These are phyloP conservation scores for Irpex sp. DNA, from an alignment of 1,284 basidiomycete genomes.

Conservation along the genomic window DNA sequence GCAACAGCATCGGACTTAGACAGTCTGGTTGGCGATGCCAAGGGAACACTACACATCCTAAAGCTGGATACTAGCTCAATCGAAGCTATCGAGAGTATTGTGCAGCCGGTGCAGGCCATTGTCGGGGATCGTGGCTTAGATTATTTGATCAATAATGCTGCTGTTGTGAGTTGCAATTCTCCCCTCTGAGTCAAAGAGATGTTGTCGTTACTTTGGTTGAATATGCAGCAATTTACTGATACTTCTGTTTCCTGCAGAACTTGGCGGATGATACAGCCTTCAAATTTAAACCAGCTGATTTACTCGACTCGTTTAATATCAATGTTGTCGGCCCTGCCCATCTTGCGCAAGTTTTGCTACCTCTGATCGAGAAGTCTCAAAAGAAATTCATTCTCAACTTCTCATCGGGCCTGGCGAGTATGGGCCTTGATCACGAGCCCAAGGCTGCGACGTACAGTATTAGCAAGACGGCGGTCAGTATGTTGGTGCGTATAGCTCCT, in stretches of 20 bases:
- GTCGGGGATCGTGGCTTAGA: constrained; percentile 31
- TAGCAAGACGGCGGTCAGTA: constrained; percentile 29
- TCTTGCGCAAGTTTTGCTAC: constrained; percentile 28
- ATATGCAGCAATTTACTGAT: neutral
- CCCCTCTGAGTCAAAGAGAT: neutral
- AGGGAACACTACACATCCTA: constrained; percentile 31
- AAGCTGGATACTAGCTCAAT: constrained; percentile 30
- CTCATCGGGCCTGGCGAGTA: constrained; percentile 28
- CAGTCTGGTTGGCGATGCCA: constrained; percentile 21
- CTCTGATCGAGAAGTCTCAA: constrained; percentile 27
- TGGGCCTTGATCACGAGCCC: constrained; percentile 22
- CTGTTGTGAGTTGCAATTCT: constrained; percentile 24
- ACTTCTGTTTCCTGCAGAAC: constrained; percentile 18
- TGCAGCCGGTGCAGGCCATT: constrained; percentile 20
- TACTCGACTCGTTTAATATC: constrained; percentile 22
- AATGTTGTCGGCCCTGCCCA: constrained; percentile 34
- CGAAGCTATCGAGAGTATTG: constrained; percentile 26
- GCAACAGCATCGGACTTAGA: constrained; percentile 9
- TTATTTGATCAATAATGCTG: constrained; percentile 40
- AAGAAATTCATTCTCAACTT: constrained; percentile 34
- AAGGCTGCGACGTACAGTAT: constrained; percentile 24
- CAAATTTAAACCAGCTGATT: constrained; percentile 17
- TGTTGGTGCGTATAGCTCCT: constrained; percentile 22
- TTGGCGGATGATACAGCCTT: constrained; percentile 24
- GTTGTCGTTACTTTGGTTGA: neutral